phyloP scores from a whole-genome alignment of 768 basidiomycete species.

The Rhizopogon vinicolor region DNA sequence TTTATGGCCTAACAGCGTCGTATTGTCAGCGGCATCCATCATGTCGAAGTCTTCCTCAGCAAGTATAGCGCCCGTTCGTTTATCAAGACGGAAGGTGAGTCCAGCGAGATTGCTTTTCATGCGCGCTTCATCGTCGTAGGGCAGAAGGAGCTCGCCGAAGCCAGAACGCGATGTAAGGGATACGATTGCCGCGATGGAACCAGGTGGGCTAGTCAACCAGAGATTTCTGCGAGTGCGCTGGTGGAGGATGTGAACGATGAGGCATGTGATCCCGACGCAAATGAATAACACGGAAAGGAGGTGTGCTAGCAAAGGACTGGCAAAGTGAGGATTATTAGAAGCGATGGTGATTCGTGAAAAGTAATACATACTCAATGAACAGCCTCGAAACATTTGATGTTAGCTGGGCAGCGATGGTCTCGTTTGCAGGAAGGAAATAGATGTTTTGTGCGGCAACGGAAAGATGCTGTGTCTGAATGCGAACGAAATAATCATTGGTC shows the following conservation, averaged over 20 bases:
- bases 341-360: not conserved
- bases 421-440: conserved; percentile 48
- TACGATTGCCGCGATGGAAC: conserved; percentile 52
- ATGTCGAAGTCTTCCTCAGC: conserved; percentile 40
- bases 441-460: conserved; percentile 50
- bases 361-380: conserved; percentile 49
- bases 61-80: conserved; percentile 56
- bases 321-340: conserved; percentile 2
- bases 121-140: conserved; percentile 46
- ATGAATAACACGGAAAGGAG: conserved; percentile 45
- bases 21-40: conserved; percentile 5
- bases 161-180: conserved; percentile 58
- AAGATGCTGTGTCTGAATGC: conserved; percentile 50
- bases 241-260: conserved; percentile 45
- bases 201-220: conserved; percentile 50
- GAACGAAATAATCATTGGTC: not conserved
- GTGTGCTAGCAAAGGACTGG: conserved; percentile 51
- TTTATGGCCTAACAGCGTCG: conserved; percentile 11
- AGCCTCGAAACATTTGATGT: conserved; percentile 44
- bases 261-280: conserved; percentile 41
- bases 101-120: conserved; percentile 47
- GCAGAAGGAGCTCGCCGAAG: conserved; percentile 55
- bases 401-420: conserved; percentile 33
- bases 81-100: conserved; percentile 51
- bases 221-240: conserved; percentile 42